Percentiles rank a stretch among this genome's conserved stretches.
Evolutionary conservation across 148 eudicot genomes (phyloP).

Genomic region (Suaeda aralocaspica): DNA sequence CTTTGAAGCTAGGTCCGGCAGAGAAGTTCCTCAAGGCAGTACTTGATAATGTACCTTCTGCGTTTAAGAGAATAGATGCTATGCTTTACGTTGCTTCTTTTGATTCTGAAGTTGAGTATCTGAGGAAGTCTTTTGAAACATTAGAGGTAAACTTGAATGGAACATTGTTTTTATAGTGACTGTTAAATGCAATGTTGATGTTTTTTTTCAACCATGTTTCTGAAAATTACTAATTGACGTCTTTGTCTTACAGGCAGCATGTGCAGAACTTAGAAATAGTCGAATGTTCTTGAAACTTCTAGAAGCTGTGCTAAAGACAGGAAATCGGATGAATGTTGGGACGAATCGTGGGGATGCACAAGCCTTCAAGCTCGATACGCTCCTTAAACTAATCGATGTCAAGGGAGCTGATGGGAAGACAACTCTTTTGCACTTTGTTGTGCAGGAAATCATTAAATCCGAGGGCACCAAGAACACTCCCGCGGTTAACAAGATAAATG

Average conservation of each 20-base stretch:
- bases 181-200: neutral
- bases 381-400: conserved; percentile 75
- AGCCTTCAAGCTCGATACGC: conserved; percentile 92
- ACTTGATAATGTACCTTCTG: conserved; percentile 62
- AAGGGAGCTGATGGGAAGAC: conserved; percentile 86
- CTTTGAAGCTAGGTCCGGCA: conserved; percentile 70
- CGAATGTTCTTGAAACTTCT: conserved; percentile 78
- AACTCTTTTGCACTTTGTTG: conserved; percentile 86
- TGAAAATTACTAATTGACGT: neutral
- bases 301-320: conserved; percentile 84
- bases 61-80: conserved; percentile 79
- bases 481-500: neutral
- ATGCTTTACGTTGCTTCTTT: conserved; percentile 81
- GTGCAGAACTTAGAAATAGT: conserved; percentile 73
- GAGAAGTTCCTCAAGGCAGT: conserved; percentile 88
- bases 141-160: conserved; percentile 47
- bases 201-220: neutral
- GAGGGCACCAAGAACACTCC: conserved; percentile 40
- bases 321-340: conserved; percentile 91
- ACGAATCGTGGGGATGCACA: conserved; percentile 86
- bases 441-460: conserved; percentile 68
- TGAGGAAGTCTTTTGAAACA: conserved; percentile 63
- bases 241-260: conserved; percentile 51
- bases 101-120: conserved; percentile 82
- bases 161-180: neutral